Evolutionary conservation across 2,329 filamentous ascomycete species (phyloP).

Genomic region (Fusarium illudens): DNA sequence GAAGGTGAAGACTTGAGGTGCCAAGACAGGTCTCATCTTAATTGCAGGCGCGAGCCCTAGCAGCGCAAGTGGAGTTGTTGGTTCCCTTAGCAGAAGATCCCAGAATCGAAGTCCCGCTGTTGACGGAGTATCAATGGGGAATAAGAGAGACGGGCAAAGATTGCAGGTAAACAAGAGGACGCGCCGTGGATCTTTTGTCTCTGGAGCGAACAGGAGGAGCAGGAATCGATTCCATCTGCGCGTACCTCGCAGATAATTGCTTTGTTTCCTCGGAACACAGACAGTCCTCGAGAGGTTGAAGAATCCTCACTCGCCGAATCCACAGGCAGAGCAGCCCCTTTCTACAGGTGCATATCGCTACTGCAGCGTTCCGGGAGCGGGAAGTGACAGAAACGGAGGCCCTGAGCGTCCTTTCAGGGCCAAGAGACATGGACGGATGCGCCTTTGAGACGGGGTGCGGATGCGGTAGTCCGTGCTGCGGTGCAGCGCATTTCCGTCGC

Average conservation of each 20-base stretch:
- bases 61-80: conserved; percentile 28
- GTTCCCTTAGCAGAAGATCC: conserved; percentile 17
- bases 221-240: not conserved
- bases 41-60: conserved; percentile 31
- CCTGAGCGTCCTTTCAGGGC: conserved; percentile 21
- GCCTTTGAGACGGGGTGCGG: conserved; percentile 19
- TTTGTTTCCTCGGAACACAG: conserved; percentile 1
- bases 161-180: conserved; percentile 12
- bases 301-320: not conserved
- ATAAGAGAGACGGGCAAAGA: not conserved
- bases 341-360: conserved; percentile 32
- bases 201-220: not conserved
- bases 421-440: conserved; percentile 14
- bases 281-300: not conserved
- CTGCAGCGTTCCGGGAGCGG: conserved; percentile 35
- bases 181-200: not conserved
- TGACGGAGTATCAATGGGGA: conserved; percentile 1
- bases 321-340: conserved; percentile 25
- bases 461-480: conserved; percentile 26
- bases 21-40: conserved; percentile 43
- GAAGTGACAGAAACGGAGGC: conserved; percentile 32
- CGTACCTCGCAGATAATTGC: not conserved
- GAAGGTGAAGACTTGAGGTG: conserved; percentile 28
- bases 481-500: conserved; percentile 11
- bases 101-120: conserved; percentile 5